Evolutionary conservation across 345 rosid genomes (phyloP).

Genomic region (Salix suchowensis): DNA sequence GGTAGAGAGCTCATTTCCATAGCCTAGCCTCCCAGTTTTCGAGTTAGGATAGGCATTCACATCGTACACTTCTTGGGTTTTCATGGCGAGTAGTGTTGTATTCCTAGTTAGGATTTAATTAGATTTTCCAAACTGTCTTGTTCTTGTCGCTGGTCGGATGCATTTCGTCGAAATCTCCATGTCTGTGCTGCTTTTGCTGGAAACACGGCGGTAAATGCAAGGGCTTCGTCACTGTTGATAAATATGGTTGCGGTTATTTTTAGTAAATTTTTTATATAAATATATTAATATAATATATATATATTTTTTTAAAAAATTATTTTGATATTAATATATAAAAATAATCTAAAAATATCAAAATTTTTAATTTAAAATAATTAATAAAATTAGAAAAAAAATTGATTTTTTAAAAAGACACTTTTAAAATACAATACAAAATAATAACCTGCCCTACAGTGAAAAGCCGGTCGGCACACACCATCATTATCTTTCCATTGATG

Average conservation of each 20-base stretch:
- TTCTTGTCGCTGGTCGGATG: slow-evolving; percentile 2
- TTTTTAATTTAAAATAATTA: too few species aligned
- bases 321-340: too few species aligned
- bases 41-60: slow-evolving; percentile 15
- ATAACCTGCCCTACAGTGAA: too few species aligned
- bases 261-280: too few species aligned
- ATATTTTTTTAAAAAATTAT: too few species aligned
- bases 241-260: accelerated
- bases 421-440: too few species aligned
- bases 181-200: neutral
- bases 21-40: neutral
- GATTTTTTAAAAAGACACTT: too few species aligned
- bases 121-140: neutral
- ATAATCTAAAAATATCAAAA: too few species aligned
- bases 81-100: neutral
- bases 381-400: too few species aligned
- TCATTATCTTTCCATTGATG: neutral
- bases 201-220: neutral
- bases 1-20: slow-evolving; percentile 12
- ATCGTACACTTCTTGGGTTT: slow-evolving; percentile 6
- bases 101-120: neutral
- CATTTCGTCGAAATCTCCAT: neutral
- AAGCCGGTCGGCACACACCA: neutral
- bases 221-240: neutral
- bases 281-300: too few species aligned